phyloP scores from a whole-genome alignment of 352 stramenopile genomes.

The Phytophthora pinifolia region DNA sequence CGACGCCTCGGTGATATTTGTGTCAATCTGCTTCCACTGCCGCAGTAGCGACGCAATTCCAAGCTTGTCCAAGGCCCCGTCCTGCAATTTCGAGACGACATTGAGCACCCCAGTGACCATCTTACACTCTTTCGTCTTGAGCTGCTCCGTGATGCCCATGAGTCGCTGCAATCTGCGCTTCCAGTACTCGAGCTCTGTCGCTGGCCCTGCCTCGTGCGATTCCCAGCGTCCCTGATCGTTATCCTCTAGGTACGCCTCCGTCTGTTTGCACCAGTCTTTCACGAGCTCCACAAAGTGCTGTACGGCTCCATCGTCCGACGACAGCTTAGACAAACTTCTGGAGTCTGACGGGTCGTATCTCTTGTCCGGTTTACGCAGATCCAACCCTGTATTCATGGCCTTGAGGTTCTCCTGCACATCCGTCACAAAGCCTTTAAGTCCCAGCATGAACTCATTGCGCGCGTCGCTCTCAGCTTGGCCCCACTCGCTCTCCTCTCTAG shows the following conservation, averaged over 20 bases:
- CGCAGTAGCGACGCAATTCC: conserved; percentile 59
- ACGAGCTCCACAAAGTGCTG: conserved; percentile 88
- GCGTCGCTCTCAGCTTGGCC: conserved; percentile 62
- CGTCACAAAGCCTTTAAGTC: conserved; percentile 74
- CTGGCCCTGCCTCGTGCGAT: conserved; percentile 75
- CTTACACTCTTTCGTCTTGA: conserved; percentile 90
- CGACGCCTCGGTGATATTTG: conserved; percentile 81
- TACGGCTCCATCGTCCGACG: conserved; percentile 68
- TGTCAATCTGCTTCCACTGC: conserved; percentile 89
- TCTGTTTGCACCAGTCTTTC: conserved; percentile 89
- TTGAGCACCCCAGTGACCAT: conserved; percentile 84
- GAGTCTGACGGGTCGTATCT: conserved; percentile 69
- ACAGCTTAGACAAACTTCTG: conserved; percentile 66
- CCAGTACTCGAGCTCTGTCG: conserved; percentile 89
- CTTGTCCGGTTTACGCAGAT: conserved; percentile 88
- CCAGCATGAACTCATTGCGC: conserved; percentile 84
- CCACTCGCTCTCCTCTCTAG: conserved; percentile 50
- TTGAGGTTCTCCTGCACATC: conserved; percentile 91
- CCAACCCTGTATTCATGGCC: conserved; percentile 85
- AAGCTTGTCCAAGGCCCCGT: conserved; percentile 63
- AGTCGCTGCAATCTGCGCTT: conserved; percentile 78
- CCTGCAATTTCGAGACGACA: conserved; percentile 78
- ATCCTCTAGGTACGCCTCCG: conserved; percentile 84
- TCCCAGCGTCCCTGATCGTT: conserved; percentile 82
- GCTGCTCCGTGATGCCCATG: conserved; percentile 88